Base-by-base conservation (phyloP, 2,329 filamentous ascomycete species). In the Aspergillus floridensis region DNA sequence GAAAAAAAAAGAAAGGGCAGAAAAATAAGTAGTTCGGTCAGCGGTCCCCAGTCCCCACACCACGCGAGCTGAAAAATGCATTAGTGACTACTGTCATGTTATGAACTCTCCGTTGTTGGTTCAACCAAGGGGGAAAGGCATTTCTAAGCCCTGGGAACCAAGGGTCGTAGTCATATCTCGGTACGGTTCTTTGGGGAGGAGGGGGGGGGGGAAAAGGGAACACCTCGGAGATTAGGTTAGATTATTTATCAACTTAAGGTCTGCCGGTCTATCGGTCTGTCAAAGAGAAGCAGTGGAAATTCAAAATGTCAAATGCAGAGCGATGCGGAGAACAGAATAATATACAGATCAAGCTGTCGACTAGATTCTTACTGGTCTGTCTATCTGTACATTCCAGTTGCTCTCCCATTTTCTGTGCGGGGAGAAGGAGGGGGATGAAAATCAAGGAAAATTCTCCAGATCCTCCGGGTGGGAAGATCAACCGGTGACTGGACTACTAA, bases 131-230 rank as follows among this genome's bases (percentile, higher is more conserved):
- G 38, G 49, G 31, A 22, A 32, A 35, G 26, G 38, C n/a, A 10
- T 38, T 46, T 48, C 26, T 19, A 55, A 31, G 31, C 53, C 53
- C n/a, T n/a, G 38, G 53, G 53, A 35, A 22, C 53, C 11, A 55
- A 55, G 53, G 26, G 53, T 47, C 53, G 41, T 29, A 48, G 47
- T 55, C 53, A 55, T 48, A 48, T 48, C 38, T 29, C 22, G 52
- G 38, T 54, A 46, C 52, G 52, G 44, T 46, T 46, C 52, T 48
- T 48, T 48, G 47, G 21, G 11, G 7, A 8, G 26, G 26, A 6
- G 21, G 21, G 21, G 22, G 22, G 4, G 22, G 4, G 22, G 4
- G 4, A 22, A 4, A 4, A 4, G 22, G 22, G 4, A 22, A 22
- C 26, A 29, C 21, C 47, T 29, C 48, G 48, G 48, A 44, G 38